phyloP scores from a whole-genome alignment of 306 rosid species.

The Lathyrus sativus region DNA sequence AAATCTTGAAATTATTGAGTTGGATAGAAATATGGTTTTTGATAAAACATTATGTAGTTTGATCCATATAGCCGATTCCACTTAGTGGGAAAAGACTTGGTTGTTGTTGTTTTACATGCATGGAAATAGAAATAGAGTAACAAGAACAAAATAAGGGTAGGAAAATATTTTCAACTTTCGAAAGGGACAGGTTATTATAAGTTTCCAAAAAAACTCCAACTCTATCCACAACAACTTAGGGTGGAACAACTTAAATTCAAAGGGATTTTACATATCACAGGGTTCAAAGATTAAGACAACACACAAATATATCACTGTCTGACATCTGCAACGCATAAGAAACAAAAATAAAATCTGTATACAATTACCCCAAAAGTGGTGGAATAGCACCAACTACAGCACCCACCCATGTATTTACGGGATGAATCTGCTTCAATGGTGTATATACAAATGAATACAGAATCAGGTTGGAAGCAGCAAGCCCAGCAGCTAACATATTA shows the following conservation, averaged over 20 bases:
- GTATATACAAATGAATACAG: slow-evolving; percentile 91
- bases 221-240: slow-evolving; percentile 4
- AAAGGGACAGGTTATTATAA: background rate
- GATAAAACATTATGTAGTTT: no score
- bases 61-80: no score
- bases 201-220: slow-evolving; percentile 2
- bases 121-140: background rate
- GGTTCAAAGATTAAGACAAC: slow-evolving; percentile 20
- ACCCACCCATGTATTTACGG: slow-evolving; percentile 96
- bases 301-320: background rate
- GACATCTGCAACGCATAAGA: slow-evolving; percentile 17
- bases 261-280: slow-evolving; percentile 1
- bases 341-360: background rate
- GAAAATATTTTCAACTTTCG: slow-evolving; percentile 25
- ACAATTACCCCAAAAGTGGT: slow-evolving; percentile 88
- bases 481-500: slow-evolving; percentile 96
- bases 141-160: slow-evolving; percentile 3
- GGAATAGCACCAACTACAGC: slow-evolving; percentile 98
- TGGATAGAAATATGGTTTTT: no score
- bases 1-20: no score
- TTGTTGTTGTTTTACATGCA: background rate
- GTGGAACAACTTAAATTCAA: slow-evolving; percentile 13
- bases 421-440: slow-evolving; percentile 95
- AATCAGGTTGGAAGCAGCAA: slow-evolving; percentile 83
- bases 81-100: no score